These are phyloP conservation scores for Baorangia bicolor DNA, from an alignment of 768 basidiomycete genomes.

Conservation along the genomic window DNA sequence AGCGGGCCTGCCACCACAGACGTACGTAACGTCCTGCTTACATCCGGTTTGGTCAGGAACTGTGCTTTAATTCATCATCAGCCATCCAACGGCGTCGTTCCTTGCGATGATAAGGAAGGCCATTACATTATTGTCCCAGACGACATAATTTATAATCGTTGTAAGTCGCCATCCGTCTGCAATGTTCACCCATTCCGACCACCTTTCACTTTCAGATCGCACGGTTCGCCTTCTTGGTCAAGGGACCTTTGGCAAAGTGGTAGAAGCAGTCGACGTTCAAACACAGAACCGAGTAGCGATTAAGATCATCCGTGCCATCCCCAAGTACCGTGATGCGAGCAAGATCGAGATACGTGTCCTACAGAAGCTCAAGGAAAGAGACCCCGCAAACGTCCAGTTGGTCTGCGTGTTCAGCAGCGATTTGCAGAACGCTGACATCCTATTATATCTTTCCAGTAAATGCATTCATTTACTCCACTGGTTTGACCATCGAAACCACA, in stretches of 20 bases:
- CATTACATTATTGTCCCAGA: constrained; percentile 95
- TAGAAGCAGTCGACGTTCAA: constrained; percentile 83
- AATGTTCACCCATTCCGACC: constrained; percentile 11
- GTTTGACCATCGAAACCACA: constrained; percentile 98
- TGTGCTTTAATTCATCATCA: constrained; percentile 35
- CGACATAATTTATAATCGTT: constrained; percentile 83
- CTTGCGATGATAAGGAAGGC: constrained; percentile 97
- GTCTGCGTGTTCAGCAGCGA: constrained; percentile 34
- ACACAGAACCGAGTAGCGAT: constrained; percentile 84
- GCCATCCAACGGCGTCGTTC: constrained; percentile 63
- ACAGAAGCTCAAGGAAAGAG: constrained; percentile 84
- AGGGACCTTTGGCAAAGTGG: constrained; percentile 98
- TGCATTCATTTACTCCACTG: constrained; percentile 93
- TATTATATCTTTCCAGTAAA: constrained; percentile 57
- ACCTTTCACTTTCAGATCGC: constrained; percentile 59
- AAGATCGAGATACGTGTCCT: constrained; percentile 97
- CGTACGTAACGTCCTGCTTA: constrained; percentile 44
- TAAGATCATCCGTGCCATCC: constrained; percentile 98
- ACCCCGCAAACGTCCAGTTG: constrained; percentile 85
- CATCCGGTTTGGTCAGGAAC: constrained; percentile 20
- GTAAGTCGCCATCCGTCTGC: constrained; percentile 44
- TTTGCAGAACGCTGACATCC: constrained; percentile 20
- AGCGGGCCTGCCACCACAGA: constrained; percentile 66
- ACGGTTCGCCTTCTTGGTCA: constrained; percentile 91
- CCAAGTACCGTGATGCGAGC: constrained; percentile 97